Evolutionary conservation across 306 rosid genomes (phyloP).

Genomic region (Rubus idaeus): DNA sequence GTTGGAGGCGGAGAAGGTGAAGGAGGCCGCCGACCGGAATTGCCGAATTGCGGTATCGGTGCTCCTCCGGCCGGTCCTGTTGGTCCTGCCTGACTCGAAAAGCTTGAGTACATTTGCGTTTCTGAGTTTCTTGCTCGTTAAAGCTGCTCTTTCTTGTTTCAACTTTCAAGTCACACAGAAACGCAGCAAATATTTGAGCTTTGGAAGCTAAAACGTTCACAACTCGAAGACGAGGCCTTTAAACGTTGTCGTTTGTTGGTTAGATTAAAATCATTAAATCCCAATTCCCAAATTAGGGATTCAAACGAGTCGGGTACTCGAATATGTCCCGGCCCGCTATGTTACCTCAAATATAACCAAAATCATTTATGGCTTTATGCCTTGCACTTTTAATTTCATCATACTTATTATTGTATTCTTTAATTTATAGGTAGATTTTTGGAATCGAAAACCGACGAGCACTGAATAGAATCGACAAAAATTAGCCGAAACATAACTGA

Average conservation of each 20-base stretch:
- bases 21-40: slow-evolving; percentile 28
- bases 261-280: not conserved
- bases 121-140: not conserved
- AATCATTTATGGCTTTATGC: too few species aligned
- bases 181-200: not conserved
- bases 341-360: too few species aligned
- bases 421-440: too few species aligned
- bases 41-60: slow-evolving; percentile 40
- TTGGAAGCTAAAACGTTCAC: not conserved
- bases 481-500: too few species aligned
- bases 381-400: too few species aligned
- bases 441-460: too few species aligned
- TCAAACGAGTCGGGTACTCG: not conserved
- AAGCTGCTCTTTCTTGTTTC: too few species aligned
- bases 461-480: too few species aligned
- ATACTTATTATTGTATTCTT: too few species aligned
- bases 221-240: not conserved
- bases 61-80: slow-evolving; percentile 25
- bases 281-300: not conserved
- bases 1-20: slow-evolving; percentile 22
- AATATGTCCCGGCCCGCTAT: too few species aligned
- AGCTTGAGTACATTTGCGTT: not conserved
- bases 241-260: not conserved
- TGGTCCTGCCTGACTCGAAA: slow-evolving; percentile 48
- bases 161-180: not conserved